A percentile compares a stretch with the other conserved stretches of the same genome.
Conservation (phyloP, 768 basidiomycete genomes). For the Grammothele lineata region DNA sequence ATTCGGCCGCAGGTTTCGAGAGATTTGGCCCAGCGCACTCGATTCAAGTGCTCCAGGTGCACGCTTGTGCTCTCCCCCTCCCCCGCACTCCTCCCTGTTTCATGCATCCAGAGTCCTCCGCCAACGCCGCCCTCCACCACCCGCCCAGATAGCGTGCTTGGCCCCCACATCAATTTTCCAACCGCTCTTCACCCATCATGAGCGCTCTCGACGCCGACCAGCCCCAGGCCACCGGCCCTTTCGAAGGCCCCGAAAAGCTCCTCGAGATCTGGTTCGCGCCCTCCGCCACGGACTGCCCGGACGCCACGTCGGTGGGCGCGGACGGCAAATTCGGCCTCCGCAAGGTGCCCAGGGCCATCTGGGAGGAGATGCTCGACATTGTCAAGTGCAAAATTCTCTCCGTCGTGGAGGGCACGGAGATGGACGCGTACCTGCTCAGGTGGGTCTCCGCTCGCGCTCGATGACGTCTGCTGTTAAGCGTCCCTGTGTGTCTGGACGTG, state of each 20-base stretch:
- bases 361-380: slow-evolving; percentile 97
- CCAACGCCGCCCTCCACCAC: slow-evolving; percentile 14
- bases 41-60: neutral
- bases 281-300: slow-evolving; percentile 56
- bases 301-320: slow-evolving; percentile 29
- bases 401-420: slow-evolving; percentile 81
- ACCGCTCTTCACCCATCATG: neutral
- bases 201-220: slow-evolving; percentile 5
- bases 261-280: slow-evolving; percentile 98
- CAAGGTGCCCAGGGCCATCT: slow-evolving; percentile 65
- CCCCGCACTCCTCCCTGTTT: slow-evolving; percentile 14
- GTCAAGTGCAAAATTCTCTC: slow-evolving; percentile 96
- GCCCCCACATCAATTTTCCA: neutral
- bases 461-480: no score
- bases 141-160: slow-evolving; percentile 23
- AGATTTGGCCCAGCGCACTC: no score
- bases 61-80: neutral
- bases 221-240: slow-evolving; percentile 29
- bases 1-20: no score
- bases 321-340: slow-evolving; percentile 67
- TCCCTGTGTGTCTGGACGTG: no score
- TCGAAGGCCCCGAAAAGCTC: slow-evolving; percentile 93
- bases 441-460: slow-evolving; percentile 40
- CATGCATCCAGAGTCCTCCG: slow-evolving; percentile 23
- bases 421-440: slow-evolving; percentile 96